Evolutionary conservation across 1,284 basidiomycete species (phyloP).

Genomic region (Trichosporon coremiiforme): DNA sequence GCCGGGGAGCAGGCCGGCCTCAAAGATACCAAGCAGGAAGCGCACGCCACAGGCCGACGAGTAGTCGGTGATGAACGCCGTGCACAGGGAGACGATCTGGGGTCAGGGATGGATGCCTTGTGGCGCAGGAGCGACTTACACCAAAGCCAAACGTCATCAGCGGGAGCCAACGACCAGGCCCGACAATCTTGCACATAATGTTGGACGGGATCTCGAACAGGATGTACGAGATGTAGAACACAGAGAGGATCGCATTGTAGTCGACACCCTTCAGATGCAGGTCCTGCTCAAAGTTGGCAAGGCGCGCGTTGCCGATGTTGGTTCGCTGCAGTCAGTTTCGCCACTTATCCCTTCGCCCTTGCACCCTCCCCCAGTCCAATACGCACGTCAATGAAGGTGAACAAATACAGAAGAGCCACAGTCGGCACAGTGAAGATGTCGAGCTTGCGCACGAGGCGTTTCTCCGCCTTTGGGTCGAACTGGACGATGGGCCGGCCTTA

Average conservation of each 20-base stretch:
- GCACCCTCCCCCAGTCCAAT: too few species aligned
- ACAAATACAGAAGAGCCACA: conserved; percentile 27
- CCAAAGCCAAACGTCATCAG: conserved; percentile 30
- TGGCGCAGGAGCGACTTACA: conserved; percentile 15
- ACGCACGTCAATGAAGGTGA: conserved; percentile 25
- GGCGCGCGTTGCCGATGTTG: conserved; percentile 34
- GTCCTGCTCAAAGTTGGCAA: conserved; percentile 37
- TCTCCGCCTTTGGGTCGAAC: conserved; percentile 32
- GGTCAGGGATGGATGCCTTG: conserved; percentile 10
- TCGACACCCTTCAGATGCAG: conserved; percentile 37
- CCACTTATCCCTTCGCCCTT: too few species aligned
- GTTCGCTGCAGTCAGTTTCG: conserved; percentile 17
- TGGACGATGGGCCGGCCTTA: conserved; percentile 22
- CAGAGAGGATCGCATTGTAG: conserved; percentile 46
- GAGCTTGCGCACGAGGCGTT: conserved; percentile 32
- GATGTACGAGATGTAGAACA: conserved; percentile 51
- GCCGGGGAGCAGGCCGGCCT: conserved; percentile 41
- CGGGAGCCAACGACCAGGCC: conserved; percentile 32
- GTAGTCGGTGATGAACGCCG: conserved; percentile 37
- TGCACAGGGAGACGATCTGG: conserved; percentile 36
- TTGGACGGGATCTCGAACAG: conserved; percentile 34
- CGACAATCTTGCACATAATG: conserved; percentile 28
- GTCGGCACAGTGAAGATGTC: conserved; percentile 29
- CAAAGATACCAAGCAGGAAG: conserved; percentile 41
- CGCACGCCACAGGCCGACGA: conserved; percentile 26